These are phyloP conservation scores for Colletotrichum noveboracense DNA, from an alignment of 2,329 filamentous ascomycete species.

Conservation along the genomic window DNA sequence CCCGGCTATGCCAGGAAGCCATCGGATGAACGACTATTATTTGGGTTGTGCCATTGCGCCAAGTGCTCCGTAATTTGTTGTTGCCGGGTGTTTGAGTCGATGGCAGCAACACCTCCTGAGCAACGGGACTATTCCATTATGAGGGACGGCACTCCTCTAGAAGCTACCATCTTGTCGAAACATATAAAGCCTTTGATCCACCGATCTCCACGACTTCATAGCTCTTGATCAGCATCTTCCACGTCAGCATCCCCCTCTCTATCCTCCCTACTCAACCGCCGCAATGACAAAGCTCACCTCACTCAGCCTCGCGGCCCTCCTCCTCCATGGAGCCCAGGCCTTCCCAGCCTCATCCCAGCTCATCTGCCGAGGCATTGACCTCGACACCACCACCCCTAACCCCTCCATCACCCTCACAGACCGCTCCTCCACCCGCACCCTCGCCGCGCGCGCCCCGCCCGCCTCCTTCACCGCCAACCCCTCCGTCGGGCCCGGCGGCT, in stretches of 20 bases:
- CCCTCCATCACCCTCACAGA: neutral
- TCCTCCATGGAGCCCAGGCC: neutral
- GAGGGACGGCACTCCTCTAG: neutral
- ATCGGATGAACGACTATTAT: neutral
- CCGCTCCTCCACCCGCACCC: neutral
- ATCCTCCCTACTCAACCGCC: neutral
- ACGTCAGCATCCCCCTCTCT: fast-evolving
- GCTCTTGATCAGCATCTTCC: neutral
- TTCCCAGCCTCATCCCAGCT: neutral
- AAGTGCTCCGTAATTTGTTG: neutral
- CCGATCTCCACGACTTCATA: fast-evolving
- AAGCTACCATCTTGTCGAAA: neutral
- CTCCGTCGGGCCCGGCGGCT: conserved; percentile 32
- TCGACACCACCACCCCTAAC: neutral
- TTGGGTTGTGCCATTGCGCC: neutral
- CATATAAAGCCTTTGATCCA: neutral
- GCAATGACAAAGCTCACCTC: neutral
- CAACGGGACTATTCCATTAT: neutral
- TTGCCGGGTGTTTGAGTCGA: neutral
- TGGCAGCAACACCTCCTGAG: neutral
- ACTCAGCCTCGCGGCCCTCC: neutral
- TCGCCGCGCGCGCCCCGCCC: neutral
- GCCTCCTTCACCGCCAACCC: neutral
- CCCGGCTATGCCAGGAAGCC: neutral
- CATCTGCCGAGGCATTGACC: neutral